Evolutionary conservation across 2,329 filamentous ascomycete species (phyloP), one percentile per base, ranked within the genome.

Genomic region (Fusarium cicatricum): DNA sequence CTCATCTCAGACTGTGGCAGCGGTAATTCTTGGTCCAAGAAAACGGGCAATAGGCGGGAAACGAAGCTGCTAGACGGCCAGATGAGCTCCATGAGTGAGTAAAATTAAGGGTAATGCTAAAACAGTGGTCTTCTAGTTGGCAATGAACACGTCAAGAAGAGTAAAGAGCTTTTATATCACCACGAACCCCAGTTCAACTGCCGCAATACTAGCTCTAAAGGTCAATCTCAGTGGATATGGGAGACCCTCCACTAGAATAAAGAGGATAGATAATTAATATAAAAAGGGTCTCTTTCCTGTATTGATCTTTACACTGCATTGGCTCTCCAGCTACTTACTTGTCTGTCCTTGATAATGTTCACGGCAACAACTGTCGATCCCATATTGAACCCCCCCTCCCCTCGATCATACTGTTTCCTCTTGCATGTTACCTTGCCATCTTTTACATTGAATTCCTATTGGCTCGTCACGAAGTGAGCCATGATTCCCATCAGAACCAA

Each of bases 1-100:
- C 15, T 49, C 45, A 15, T 49, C 41, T 14, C 39, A 49, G 3
- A 21, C 36, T 9, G 45, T 49, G 19, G 32, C 39, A 8, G 45
- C 45, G 10, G 45, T 37, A 26, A 49, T 17, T 14, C 41, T 49
- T 2, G 45, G 15, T 14, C 45, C 45, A 19, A 37, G 45, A 28
- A 41, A 49, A 2, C 11, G 14, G 5, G 45, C 45, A 11, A 49
- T 5, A 4, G 45, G 45, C 7, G 38, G 31, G 26, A 37, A 34
- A 3, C 26, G 34, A 11, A 40, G 23, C 4, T 37, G 29, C 5
- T 49, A 49, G 19, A 29, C 32, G 16, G 45, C 29, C 14, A 49
- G 3, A 17, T 31, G 15, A 28, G 19, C 10, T 4, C 19, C 31
- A 11, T 40, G 41, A 14, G 16, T 26, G 10, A 92, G n/a, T 14